Conservation (phyloP, 192 early-diverging fungal genomes). For the Coemansia sp. region DNA sequence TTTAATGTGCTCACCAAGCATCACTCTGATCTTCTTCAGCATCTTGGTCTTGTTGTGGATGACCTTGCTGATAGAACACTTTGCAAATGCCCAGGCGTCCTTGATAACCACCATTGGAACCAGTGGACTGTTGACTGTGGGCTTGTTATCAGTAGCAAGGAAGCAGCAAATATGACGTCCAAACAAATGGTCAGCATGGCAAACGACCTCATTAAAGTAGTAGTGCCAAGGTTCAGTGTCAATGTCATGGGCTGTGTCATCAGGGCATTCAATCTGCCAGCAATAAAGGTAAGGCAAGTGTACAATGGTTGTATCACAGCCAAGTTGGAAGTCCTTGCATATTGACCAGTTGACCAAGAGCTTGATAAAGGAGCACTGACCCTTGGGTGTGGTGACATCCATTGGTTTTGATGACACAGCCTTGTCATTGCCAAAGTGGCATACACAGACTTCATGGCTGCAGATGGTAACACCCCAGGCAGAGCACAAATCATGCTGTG, state of each 20-base stretch:
- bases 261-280: neutral
- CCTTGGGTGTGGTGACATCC: neutral
- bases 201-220: neutral
- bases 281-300: neutral
- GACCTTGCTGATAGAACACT: neutral
- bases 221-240: neutral
- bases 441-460: neutral
- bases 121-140: neutral
- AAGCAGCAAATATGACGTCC: conserved; percentile 21
- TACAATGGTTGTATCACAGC: neutral
- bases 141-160: conserved; percentile 3
- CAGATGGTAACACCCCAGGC: conserved; percentile 23
- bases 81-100: conserved; percentile 13
- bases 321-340: conserved; percentile 16
- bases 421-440: neutral
- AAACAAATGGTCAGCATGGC: conserved; percentile 6
- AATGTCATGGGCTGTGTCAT: neutral
- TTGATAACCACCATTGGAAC: conserved; percentile 7
- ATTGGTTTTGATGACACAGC: neutral
- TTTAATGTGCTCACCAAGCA: neutral
- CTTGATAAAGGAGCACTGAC: neutral
- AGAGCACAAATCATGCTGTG: conserved; percentile 17
- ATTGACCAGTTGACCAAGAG: conserved; percentile 22
- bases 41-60: neutral
- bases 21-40: neutral